Conservation (phyloP, 768 basidiomycete genomes). For the Leccinellum rugosiceps region DNA sequence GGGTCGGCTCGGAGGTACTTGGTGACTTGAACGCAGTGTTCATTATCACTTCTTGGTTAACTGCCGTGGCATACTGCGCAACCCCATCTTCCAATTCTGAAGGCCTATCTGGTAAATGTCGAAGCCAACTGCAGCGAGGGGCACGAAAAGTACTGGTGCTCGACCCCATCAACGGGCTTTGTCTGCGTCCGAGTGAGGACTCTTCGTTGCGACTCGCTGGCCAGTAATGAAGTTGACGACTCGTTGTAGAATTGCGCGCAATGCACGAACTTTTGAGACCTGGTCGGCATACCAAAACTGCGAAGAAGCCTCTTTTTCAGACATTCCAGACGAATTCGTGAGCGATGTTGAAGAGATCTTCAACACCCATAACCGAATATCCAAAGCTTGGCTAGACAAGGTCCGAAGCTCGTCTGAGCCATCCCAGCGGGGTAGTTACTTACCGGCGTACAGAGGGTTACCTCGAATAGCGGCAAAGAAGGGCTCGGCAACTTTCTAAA, state of each 20-base stretch:
- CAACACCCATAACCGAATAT: conserved; percentile 33
- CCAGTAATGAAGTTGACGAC: conserved; percentile 1
- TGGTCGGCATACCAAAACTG: conserved; percentile 49
- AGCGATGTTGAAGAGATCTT: conserved; percentile 39
- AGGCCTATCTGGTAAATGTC: conserved; percentile 13
- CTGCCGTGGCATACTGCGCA: not conserved
- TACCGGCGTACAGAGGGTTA: conserved; percentile 3
- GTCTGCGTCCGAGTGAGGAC: conserved; percentile 47
- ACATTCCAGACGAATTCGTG: conserved; percentile 41
- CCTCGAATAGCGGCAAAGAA: conserved; percentile 3
- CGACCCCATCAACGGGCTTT: conserved; percentile 32
- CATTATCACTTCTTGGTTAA: not conserved
- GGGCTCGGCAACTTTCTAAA: conserved; percentile 25
- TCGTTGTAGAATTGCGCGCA: conserved; percentile 44
- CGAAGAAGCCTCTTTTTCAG: conserved; percentile 46
- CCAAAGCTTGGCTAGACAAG: conserved; percentile 42
- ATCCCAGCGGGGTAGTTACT: not conserved
- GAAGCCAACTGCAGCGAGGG: conserved; percentile 12
- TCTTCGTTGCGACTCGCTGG: not conserved
- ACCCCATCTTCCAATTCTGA: not conserved
- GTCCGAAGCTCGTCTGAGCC: conserved; percentile 21
- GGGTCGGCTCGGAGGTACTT: not conserved
- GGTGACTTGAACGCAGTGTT: conserved; percentile 4
- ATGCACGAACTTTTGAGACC: conserved; percentile 46
- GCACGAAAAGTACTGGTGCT: conserved; percentile 8